These are phyloP conservation scores for Trichothecium roseum DNA, from an alignment of 2,329 filamentous ascomycete species.

Conservation along the genomic window DNA sequence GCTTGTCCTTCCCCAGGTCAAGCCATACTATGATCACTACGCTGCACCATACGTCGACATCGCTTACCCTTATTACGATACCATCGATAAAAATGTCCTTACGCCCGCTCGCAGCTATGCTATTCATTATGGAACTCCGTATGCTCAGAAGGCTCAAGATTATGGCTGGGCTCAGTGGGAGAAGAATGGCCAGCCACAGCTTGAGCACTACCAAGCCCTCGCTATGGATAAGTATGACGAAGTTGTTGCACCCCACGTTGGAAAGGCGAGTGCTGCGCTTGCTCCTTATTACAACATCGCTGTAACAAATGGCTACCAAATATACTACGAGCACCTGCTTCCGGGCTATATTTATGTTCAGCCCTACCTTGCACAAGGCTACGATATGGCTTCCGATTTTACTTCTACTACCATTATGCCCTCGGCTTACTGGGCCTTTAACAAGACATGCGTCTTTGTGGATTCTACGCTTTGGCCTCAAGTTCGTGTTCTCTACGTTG, in stretches of 20 bases:
- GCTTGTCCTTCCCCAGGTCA: slow-evolving; percentile 59
- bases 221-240: slow-evolving; percentile 58
- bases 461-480: slow-evolving; percentile 73
- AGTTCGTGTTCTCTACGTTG: slow-evolving; percentile 67
- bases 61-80: slow-evolving; percentile 64
- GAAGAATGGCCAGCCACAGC: slow-evolving; percentile 62
- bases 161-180: slow-evolving; percentile 68
- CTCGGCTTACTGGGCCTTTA: slow-evolving; percentile 59
- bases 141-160: slow-evolving; percentile 55
- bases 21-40: slow-evolving; percentile 80
- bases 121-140: slow-evolving; percentile 65
- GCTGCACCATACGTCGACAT: slow-evolving; percentile 72
- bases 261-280: slow-evolving; percentile 44
- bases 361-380: slow-evolving; percentile 64
- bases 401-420: slow-evolving; percentile 62
- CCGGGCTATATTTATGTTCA: slow-evolving; percentile 66
- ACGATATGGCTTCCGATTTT: slow-evolving; percentile 55
- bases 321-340: slow-evolving; percentile 62
- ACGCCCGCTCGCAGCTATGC: slow-evolving; percentile 57
- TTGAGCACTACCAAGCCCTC: slow-evolving; percentile 53
- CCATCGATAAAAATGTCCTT: slow-evolving; percentile 53
- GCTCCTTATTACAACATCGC: slow-evolving; percentile 65
- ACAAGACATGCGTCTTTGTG: slow-evolving; percentile 58
- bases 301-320: slow-evolving; percentile 45
- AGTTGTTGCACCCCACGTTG: slow-evolving; percentile 63